Conservation (phyloP, 2,329 filamentous ascomycete species). For the Trichoderma sp. region DNA sequence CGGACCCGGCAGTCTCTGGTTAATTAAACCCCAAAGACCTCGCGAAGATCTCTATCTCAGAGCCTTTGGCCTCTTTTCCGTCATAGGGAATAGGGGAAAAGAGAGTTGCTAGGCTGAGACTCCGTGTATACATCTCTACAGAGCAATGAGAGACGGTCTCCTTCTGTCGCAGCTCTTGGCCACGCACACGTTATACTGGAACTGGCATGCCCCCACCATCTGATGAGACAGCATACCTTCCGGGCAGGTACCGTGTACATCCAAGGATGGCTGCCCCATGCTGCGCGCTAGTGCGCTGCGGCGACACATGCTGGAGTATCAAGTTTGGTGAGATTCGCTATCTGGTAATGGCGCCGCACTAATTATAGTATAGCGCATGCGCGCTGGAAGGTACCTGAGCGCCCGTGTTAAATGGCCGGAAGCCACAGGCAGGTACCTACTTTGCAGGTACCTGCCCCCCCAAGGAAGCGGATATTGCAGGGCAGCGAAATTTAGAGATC, state of each 20-base stretch:
- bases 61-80: constrained; percentile 23
- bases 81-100: constrained; percentile 27
- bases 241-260: constrained; percentile 5
- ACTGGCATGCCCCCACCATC: constrained; percentile 16
- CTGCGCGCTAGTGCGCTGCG: background rate
- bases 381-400: background rate
- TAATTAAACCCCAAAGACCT: constrained; percentile 24
- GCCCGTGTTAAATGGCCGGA: background rate
- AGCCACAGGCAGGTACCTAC: background rate
- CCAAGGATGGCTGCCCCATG: background rate
- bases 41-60: constrained; percentile 23
- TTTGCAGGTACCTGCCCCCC: constrained; percentile 11
- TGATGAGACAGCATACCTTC: constrained; percentile 14
- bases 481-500: constrained; percentile 9
- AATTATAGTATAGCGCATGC: background rate
- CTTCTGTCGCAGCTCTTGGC: constrained; percentile 24
- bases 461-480: constrained; percentile 1
- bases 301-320: background rate
- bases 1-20: constrained; percentile 17
- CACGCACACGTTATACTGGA: constrained; percentile 21
- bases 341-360: background rate
- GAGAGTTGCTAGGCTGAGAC: constrained; percentile 18
- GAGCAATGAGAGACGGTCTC: constrained; percentile 15
- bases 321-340: background rate
- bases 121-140: constrained; percentile 21